A percentile compares a stretch with the other conserved stretches of the same genome.
phyloP scores from a whole-genome alignment of 768 basidiomycete species.

The Thelephora aurantiotincta region DNA sequence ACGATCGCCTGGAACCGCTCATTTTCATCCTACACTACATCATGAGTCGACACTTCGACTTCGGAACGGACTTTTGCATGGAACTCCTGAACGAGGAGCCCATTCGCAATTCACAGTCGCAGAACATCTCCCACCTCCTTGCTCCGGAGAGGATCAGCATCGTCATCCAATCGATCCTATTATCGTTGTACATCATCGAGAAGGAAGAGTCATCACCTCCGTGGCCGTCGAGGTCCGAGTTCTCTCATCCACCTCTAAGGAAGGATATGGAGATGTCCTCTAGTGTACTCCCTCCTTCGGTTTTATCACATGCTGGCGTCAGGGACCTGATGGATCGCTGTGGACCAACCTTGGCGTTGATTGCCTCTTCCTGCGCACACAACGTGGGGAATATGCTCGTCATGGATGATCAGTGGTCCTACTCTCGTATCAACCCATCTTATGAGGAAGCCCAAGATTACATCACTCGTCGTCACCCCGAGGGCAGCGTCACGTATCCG shows the following conservation, averaged over 20 bases:
- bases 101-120: conserved; percentile 26
- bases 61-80: conserved; percentile 68
- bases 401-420: conserved; percentile 75
- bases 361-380: conserved; percentile 47
- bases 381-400: conserved; percentile 64
- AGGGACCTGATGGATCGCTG: conserved; percentile 59
- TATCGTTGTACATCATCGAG: conserved; percentile 61
- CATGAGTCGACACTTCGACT: conserved; percentile 72
- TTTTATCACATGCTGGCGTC: conserved; percentile 51
- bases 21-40: conserved; percentile 72
- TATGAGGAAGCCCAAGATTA: conserved; percentile 62
- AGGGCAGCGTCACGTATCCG: conserved; percentile 56
- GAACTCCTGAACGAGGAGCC: conserved; percentile 65
- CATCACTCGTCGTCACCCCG: conserved; percentile 53
- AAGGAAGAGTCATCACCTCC: conserved; percentile 52
- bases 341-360: conserved; percentile 36
- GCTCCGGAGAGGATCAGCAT: conserved; percentile 65
- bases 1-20: conserved; percentile 68
- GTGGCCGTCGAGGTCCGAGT: conserved; percentile 73
- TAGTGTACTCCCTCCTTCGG: conserved; percentile 38
- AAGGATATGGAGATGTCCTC: conserved; percentile 64
- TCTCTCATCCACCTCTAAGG: conserved; percentile 34
- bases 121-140: conserved; percentile 26
- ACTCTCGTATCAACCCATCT: conserved; percentile 38
- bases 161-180: conserved; percentile 61